Conservation (phyloP, 371 early-diverging fungal genomes). For the Mortierella sp. region DNA sequence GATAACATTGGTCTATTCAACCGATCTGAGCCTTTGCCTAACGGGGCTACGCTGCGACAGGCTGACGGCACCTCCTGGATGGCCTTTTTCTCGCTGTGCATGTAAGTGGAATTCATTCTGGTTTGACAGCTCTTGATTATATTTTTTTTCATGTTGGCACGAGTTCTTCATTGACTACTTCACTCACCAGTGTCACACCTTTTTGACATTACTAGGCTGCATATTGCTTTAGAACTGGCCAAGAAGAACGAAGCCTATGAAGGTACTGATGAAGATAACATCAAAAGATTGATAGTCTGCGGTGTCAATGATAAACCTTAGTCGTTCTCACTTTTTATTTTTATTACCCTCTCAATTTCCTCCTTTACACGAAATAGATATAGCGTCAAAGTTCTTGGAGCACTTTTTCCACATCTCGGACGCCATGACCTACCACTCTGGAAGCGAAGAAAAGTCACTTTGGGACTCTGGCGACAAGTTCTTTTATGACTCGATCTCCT, state of each 20-base stretch:
- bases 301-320: not conserved
- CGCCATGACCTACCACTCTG: conserved; percentile 59
- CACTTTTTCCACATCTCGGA: conserved; percentile 68
- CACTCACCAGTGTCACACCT: not conserved
- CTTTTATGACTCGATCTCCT: conserved; percentile 63
- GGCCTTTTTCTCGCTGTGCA: conserved; percentile 56
- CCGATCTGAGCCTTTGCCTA: conserved; percentile 62
- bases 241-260: conserved; percentile 47
- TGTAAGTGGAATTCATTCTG: conserved; percentile 29
- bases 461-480: conserved; percentile 63
- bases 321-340: not conserved
- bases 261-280: conserved; percentile 13
- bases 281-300: not conserved
- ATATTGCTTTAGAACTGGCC: conserved; percentile 52
- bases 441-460: conserved; percentile 42
- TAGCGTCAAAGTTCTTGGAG: conserved; percentile 62
- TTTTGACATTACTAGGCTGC: conserved; percentile 19
- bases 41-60: conserved; percentile 60
- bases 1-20: conserved; percentile 68
- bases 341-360: not conserved
- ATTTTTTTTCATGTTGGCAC: not conserved
- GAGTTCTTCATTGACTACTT: not conserved
- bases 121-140: not conserved
- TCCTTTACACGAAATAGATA: conserved; percentile 22
- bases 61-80: conserved; percentile 67